Percentiles rank a stretch among this genome's conserved stretches.
Conservation (phyloP, 331 rosid genomes). For the Arachis monticola region DNA sequence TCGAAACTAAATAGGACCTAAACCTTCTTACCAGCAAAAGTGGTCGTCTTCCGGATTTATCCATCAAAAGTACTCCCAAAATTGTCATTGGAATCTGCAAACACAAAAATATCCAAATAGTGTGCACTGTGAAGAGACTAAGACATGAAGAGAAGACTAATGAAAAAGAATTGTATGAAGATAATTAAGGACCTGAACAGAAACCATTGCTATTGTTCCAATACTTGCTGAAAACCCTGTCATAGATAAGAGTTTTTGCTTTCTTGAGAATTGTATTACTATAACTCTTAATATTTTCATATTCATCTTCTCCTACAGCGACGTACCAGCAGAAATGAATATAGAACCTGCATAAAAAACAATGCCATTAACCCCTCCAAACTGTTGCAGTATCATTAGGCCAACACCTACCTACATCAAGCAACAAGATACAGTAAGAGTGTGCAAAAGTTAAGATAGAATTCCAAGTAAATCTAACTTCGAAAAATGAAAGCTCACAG, state of each 20-base stretch:
- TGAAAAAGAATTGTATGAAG: conserved; percentile 1
- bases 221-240: conserved; percentile 67
- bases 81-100: conserved; percentile 64
- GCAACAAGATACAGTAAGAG: conserved; percentile 9
- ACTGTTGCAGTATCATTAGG: conserved; percentile 75
- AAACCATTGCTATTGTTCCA: conserved; percentile 74
- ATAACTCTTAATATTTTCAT: conserved; percentile 8
- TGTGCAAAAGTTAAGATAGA: conserved; percentile 8
- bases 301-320: neutral
- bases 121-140: conserved; percentile 5
- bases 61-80: conserved; percentile 63
- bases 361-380: conserved; percentile 79
- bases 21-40: conserved; percentile 62
- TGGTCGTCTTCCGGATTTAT: conserved; percentile 73
- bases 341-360: conserved; percentile 67
- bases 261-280: conserved; percentile 38
- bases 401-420: conserved; percentile 72
- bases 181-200: conserved; percentile 63
- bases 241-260: conserved; percentile 32
- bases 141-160: conserved; percentile 36
- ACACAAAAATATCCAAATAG: conserved; percentile 24
- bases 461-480: neutral
- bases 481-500: conserved; percentile 47
- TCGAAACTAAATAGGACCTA: too few relatives aligned
- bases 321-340: conserved; percentile 59